Percentiles rank a stretch among this genome's conserved stretches.
These are phyloP conservation scores for Fusarium circinatum DNA, from an alignment of 2,329 filamentous ascomycete species.

Conservation along the genomic window DNA sequence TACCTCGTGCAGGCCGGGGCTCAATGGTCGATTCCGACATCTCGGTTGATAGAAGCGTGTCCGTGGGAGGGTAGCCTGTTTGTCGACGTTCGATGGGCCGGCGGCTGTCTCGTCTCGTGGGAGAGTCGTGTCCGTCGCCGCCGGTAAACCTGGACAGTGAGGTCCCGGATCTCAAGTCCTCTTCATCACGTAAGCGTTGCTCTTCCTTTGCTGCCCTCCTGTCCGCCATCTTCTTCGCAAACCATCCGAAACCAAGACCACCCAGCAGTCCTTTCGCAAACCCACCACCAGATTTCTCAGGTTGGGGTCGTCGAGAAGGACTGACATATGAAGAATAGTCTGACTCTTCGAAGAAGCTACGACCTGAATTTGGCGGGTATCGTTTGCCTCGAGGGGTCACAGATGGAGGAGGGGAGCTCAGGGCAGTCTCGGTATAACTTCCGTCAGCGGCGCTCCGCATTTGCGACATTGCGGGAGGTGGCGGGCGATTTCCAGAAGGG, in stretches of 20 bases:
- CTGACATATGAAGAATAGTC: constrained; percentile 71
- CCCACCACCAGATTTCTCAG: constrained; percentile 58
- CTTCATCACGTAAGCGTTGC: constrained; percentile 58
- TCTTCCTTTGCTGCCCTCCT: constrained; percentile 60
- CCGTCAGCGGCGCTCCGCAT: constrained; percentile 59
- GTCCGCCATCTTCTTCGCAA: constrained; percentile 73
- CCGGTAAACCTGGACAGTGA: constrained; percentile 74
- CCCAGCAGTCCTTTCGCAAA: constrained; percentile 68
- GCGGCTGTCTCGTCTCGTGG: constrained; percentile 52
- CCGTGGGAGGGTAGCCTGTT: constrained; percentile 42
- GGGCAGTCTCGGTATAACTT: constrained; percentile 56
- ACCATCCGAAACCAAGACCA: constrained; percentile 73
- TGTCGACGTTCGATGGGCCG: constrained; percentile 47
- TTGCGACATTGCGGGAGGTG: constrained; percentile 52
- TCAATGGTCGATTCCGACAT: constrained; percentile 52
- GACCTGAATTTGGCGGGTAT: constrained; percentile 54
- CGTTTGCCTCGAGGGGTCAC: constrained; percentile 60
- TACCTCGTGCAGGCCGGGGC: constrained; percentile 43
- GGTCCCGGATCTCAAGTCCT: constrained; percentile 68
- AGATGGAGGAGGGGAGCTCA: constrained; percentile 52
- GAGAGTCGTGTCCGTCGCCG: constrained; percentile 70
- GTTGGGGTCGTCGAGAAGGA: constrained; percentile 66
- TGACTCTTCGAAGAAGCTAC: constrained; percentile 61
- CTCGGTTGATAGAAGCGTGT: constrained; percentile 46
- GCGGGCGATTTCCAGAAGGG: constrained; percentile 55